Conservation (phyloP, 1,284 basidiomycete species). For the Microbotryomycetes sp. region DNA sequence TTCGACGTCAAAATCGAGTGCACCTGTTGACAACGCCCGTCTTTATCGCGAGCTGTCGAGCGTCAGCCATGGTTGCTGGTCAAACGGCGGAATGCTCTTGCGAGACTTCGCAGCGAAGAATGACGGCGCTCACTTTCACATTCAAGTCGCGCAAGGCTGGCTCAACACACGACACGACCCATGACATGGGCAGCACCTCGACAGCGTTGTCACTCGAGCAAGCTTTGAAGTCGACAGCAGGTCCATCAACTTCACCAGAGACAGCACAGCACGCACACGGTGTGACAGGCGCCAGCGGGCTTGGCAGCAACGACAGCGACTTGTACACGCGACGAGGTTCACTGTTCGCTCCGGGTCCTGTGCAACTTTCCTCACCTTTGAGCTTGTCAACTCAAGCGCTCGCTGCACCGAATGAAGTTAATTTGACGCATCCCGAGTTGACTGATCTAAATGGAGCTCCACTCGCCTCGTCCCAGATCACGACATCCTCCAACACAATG, state of each 20-base stretch:
- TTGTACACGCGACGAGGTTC: background rate
- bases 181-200: background rate
- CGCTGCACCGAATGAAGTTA: background rate
- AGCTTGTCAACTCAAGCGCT: background rate
- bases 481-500: background rate
- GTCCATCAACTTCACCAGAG: background rate
- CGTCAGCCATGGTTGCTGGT: conserved; percentile 3
- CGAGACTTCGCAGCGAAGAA: background rate
- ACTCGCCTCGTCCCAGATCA: background rate
- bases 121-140: background rate
- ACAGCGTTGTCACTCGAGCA: background rate
- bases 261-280: background rate
- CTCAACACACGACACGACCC: background rate
- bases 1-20: background rate
- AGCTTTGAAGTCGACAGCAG: background rate
- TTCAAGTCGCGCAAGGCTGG: background rate
- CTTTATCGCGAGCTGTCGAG: conserved; percentile 28
- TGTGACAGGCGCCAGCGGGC: background rate
- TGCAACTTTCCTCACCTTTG: no score
- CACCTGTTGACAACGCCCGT: conserved; percentile 29
- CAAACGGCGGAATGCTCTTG: background rate
- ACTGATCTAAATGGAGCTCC: background rate
- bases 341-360: background rate
- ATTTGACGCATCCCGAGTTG: no score
- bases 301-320: background rate